phyloP scores from a whole-genome alignment of 257 asterid species.

The Solanum phureja region DNA sequence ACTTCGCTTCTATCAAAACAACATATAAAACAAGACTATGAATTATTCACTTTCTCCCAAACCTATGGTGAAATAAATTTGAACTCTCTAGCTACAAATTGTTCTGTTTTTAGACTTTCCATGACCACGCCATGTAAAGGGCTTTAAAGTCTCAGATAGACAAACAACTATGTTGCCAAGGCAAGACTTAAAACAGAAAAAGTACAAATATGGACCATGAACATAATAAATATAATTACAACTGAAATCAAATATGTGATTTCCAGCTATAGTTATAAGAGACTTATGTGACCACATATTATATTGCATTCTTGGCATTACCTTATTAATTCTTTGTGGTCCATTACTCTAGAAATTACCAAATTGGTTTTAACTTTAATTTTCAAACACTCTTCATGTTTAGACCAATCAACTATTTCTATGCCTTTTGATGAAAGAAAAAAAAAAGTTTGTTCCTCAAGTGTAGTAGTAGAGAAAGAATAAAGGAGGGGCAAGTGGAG shows the following conservation, averaged over 20 bases:
- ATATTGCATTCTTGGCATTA: not conserved
- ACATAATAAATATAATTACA: not conserved
- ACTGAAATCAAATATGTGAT: not conserved
- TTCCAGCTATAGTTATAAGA: not conserved
- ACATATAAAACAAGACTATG: not conserved
- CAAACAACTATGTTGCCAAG: not conserved
- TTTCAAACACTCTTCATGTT: not conserved
- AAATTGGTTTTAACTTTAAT: not conserved
- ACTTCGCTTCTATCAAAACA: not conserved
- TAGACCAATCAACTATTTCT: not conserved
- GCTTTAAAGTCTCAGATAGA: not conserved
- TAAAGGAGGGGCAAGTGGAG: not conserved
- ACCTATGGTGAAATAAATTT: not conserved
- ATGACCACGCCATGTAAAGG: not conserved
- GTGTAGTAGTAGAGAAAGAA: not conserved
- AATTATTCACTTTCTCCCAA: not conserved
- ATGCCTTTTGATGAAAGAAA: not conserved
- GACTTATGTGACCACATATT: not conserved
- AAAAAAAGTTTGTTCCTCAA: not conserved
- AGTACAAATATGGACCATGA: not conserved
- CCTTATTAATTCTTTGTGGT: not conserved
- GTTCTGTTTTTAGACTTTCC: not conserved
- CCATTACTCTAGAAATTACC: not conserved
- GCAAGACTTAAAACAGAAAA: not conserved
- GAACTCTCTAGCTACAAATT: not conserved